These are phyloP conservation scores for Phlebiopsis gigantea DNA, from an alignment of 768 basidiomycete genomes.

Conservation along the genomic window DNA sequence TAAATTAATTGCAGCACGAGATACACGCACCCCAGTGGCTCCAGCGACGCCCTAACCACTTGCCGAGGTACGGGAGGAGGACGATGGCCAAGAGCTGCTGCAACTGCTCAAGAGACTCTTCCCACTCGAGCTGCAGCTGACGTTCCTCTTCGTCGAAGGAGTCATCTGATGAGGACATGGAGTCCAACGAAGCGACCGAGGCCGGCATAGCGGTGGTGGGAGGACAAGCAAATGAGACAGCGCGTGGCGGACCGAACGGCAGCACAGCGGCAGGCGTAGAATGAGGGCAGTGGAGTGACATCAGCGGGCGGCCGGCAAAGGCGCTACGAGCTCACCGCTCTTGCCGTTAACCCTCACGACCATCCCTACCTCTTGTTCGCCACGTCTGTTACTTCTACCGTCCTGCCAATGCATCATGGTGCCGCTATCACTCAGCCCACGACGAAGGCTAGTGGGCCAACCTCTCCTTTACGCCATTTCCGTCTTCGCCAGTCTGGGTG, in stretches of 20 bases:
- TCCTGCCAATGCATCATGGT: constrained; percentile 51
- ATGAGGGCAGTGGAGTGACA: constrained; percentile 7
- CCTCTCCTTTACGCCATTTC: constrained; percentile 76
- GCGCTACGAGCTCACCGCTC: constrained; percentile 1
- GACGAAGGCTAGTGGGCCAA: constrained; percentile 66
- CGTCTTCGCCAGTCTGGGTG: constrained; percentile 76
- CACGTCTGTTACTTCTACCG: constrained; percentile 1
- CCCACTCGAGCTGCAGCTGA: constrained; percentile 87
- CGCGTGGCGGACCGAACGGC: not conserved
- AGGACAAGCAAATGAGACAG: not conserved
- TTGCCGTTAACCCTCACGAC: constrained; percentile 6
- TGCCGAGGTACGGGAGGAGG: constrained; percentile 81
- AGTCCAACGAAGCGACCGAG: constrained; percentile 60
- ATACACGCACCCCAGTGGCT: constrained; percentile 73
- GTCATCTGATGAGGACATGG: constrained; percentile 35
- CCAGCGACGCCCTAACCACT: constrained; percentile 83
- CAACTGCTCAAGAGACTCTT: constrained; percentile 82
- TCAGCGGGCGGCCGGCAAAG: constrained; percentile 4
- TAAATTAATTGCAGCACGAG: not conserved
- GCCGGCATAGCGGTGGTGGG: constrained; percentile 43
- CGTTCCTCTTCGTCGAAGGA: constrained; percentile 70
- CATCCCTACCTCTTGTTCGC: not conserved
- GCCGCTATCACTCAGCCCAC: constrained; percentile 23
- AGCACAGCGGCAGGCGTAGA: not conserved
- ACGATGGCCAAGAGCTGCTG: constrained; percentile 77